Evolutionary conservation across 768 basidiomycete species (phyloP).

Genomic region (Coprinellus micaceus): DNA sequence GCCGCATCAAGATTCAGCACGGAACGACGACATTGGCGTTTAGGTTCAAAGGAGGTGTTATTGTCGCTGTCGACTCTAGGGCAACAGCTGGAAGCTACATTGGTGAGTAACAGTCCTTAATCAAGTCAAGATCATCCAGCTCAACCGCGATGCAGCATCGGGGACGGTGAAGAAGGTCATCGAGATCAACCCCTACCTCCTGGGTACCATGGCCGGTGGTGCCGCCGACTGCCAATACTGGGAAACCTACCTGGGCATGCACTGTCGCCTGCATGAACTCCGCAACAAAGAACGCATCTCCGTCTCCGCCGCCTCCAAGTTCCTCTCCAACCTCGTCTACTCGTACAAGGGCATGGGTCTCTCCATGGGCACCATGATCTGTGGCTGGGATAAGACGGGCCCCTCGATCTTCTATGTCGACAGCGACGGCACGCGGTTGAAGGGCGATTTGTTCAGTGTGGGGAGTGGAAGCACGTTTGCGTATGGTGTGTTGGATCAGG

Average conservation of each 20-base stretch:
- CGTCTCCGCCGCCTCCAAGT: slow-evolving; percentile 98
- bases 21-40: slow-evolving; percentile 98
- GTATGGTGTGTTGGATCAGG: slow-evolving; percentile 98
- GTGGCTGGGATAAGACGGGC: slow-evolving; percentile 99
- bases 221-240: slow-evolving; percentile 96
- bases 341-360: slow-evolving; percentile 98
- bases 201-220: slow-evolving; percentile 99
- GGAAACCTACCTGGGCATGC: slow-evolving; percentile 99
- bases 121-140: too few relatives aligned
- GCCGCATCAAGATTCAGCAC: slow-evolving; percentile 97
- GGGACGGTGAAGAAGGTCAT: slow-evolving; percentile 99
- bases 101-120: too few relatives aligned
- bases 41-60: slow-evolving; percentile 93
- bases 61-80: slow-evolving; percentile 98
- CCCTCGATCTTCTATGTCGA: slow-evolving; percentile 97
- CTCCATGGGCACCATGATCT: slow-evolving; percentile 99
- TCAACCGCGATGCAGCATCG: slow-evolving; percentile 52
- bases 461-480: slow-evolving; percentile 98
- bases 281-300: slow-evolving; percentile 96
- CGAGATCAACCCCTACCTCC: slow-evolving; percentile 96
- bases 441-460: slow-evolving; percentile 97
- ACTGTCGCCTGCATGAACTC: slow-evolving; percentile 94
- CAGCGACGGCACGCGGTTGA: slow-evolving; percentile 91
- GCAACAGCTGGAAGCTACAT: slow-evolving; percentile 97
- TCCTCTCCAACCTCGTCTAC: slow-evolving; percentile 95